These are phyloP conservation scores for Lachnellula subtilissima DNA, from an alignment of 2,329 filamentous ascomycete species.

Conservation along the genomic window DNA sequence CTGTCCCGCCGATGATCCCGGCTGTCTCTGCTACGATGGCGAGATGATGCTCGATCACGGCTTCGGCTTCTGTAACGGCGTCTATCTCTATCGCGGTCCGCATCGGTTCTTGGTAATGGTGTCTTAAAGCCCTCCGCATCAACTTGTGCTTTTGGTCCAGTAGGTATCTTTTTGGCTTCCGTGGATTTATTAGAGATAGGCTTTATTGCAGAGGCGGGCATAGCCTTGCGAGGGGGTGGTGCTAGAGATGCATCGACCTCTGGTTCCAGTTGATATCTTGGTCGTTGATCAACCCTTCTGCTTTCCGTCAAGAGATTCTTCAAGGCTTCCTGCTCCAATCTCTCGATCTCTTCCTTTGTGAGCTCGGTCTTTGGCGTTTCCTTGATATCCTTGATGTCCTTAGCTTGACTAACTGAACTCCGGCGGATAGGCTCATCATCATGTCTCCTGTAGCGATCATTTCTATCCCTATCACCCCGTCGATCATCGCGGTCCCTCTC, in stretches of 20 bases:
- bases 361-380: constrained; percentile 22
- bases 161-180: constrained; percentile 25
- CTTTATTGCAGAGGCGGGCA: constrained; percentile 31
- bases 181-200: constrained; percentile 26
- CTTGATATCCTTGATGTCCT: constrained; percentile 8
- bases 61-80: constrained; percentile 21
- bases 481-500: constrained; percentile 35
- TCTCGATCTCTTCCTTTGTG: constrained; percentile 31
- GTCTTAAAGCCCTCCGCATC: constrained; percentile 18
- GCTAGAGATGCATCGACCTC: constrained; percentile 31
- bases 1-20: constrained; percentile 13
- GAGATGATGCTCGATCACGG: constrained; percentile 24
- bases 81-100: constrained; percentile 16
- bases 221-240: constrained; percentile 31
- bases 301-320: constrained; percentile 32
- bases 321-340: constrained; percentile 32
- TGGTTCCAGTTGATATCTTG: constrained; percentile 30
- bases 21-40: constrained; percentile 22
- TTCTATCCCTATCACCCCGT: constrained; percentile 15
- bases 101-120: constrained; percentile 15
- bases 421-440: constrained; percentile 19
- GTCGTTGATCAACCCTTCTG: constrained; percentile 26
- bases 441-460: constrained; percentile 25
- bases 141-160: constrained; percentile 5
- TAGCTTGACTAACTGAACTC: constrained; percentile 12